Conservation (phyloP, 768 basidiomycete genomes). For the Amanita pseudoporphyria region DNA sequence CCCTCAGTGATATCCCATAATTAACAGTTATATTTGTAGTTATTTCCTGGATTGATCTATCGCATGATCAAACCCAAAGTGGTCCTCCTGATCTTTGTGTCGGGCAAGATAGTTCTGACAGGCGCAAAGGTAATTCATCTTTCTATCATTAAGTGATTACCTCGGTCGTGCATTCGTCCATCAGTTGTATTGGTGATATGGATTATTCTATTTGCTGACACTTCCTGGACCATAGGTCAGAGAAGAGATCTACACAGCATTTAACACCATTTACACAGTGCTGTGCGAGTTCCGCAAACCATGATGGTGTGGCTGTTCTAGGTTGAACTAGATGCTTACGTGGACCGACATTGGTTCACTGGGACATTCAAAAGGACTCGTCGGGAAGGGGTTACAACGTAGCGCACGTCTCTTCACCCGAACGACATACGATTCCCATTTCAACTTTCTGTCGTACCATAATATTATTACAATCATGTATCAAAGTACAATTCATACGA, state of each 20-base stretch:
- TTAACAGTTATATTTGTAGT: conserved; percentile 32
- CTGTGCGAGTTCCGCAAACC: conserved; percentile 92
- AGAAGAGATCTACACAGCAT: conserved; percentile 99
- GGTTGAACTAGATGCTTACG: not conserved
- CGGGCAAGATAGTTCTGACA: conserved; percentile 97
- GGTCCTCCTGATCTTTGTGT: conserved; percentile 96
- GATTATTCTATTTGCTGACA: conserved; percentile 31
- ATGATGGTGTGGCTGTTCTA: conserved; percentile 20
- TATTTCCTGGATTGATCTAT: conserved; percentile 98
- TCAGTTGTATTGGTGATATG: conserved; percentile 26
- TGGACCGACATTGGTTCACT: not conserved
- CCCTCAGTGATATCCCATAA: not conserved
- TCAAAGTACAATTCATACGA: conserved; percentile 16
- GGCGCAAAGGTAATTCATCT: conserved; percentile 82
- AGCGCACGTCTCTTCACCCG: conserved; percentile 28
- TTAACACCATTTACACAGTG: conserved; percentile 99
- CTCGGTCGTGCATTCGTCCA: conserved; percentile 6
- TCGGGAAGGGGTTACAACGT: conserved; percentile 27
- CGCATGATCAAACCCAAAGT: conserved; percentile 99
- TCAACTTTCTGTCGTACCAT: conserved; percentile 16
- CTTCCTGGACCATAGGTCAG: conserved; percentile 57
- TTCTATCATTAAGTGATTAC: conserved; percentile 13
- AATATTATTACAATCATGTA: conserved; percentile 22
- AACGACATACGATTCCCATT: not conserved
- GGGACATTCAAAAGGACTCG: not conserved